Evolutionary conservation across 129 eudicot species (phyloP).

Genomic region (Mikania micrantha): DNA sequence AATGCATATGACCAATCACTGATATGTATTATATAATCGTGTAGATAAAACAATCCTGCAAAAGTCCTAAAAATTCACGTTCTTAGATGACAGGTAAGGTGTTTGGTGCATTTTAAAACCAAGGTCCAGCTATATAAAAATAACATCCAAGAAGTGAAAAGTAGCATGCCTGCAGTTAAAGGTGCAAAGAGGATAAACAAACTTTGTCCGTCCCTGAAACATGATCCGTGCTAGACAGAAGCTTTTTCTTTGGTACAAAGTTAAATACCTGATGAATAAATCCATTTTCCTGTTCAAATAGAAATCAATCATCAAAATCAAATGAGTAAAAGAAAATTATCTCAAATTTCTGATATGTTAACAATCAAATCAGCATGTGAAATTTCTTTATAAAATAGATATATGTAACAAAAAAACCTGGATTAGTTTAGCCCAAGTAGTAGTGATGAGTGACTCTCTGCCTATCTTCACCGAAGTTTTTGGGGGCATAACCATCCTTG

Average conservation of each 20-base stretch:
- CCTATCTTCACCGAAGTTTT: constrained; percentile 74
- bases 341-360: not conserved
- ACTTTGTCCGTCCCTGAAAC: constrained; percentile 63
- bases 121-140: too few species aligned
- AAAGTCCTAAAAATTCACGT: too few species aligned
- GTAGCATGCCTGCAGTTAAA: not conserved
- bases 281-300: constrained; percentile 62
- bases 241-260: constrained; percentile 63
- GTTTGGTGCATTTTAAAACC: too few species aligned
- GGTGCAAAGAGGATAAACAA: constrained; percentile 2
- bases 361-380: constrained; percentile 71
- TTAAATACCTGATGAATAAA: constrained; percentile 82
- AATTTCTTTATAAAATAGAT: constrained; percentile 52
- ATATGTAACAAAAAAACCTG: constrained; percentile 40
- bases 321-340: not conserved
- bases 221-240: constrained; percentile 32
- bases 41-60: too few species aligned
- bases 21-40: too few species aligned
- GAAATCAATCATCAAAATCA: not conserved
- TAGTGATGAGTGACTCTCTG: constrained; percentile 53
- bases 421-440: constrained; percentile 67
- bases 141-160: not conserved
- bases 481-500: constrained; percentile 74
- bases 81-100: too few species aligned
- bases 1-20: too few species aligned